A percentile compares a stretch with the other conserved stretches of the same genome.
These are phyloP conservation scores for Nicotiana tabacum DNA, from an alignment of 257 asterid species.

Conservation along the genomic window DNA sequence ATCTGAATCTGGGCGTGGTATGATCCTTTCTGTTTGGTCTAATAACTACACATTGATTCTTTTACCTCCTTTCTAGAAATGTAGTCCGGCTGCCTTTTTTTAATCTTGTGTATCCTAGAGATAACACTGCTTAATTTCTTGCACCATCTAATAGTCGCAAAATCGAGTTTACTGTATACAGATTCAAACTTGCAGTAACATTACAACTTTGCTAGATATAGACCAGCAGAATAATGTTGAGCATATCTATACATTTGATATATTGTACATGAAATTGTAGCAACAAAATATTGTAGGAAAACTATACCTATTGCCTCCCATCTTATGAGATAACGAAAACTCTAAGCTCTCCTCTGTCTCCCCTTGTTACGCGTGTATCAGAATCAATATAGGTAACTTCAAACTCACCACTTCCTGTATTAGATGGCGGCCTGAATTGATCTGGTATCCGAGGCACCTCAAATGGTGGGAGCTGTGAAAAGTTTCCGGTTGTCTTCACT, in stretches of 20 bases:
- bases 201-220: not conserved
- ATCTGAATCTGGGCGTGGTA: too few relatives aligned
- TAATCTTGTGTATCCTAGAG: not conserved
- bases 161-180: not conserved
- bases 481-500: slow-evolving; percentile 70
- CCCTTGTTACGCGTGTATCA: slow-evolving; percentile 76
- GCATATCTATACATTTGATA: not conserved
- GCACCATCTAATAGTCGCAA: not conserved
- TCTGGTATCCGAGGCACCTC: slow-evolving; percentile 83
- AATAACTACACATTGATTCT: not conserved
- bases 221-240: slow-evolving; percentile 3
- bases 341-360: slow-evolving; percentile 86
- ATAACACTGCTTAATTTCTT: not conserved
- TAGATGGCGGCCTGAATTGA: slow-evolving; percentile 61
- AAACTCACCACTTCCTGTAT: slow-evolving; percentile 69
- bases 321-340: slow-evolving; percentile 67
- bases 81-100: too few relatives aligned
- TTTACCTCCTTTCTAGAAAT: not conserved
- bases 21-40: not conserved
- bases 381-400: slow-evolving; percentile 79
- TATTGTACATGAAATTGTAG: not conserved
- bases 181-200: not conserved
- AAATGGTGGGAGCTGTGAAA: slow-evolving; percentile 76
- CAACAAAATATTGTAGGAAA: not conserved
- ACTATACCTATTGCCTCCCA: not conserved